These are phyloP conservation scores for Phytophthora vignae DNA, from an alignment of 352 stramenopile species.

Conservation along the genomic window DNA sequence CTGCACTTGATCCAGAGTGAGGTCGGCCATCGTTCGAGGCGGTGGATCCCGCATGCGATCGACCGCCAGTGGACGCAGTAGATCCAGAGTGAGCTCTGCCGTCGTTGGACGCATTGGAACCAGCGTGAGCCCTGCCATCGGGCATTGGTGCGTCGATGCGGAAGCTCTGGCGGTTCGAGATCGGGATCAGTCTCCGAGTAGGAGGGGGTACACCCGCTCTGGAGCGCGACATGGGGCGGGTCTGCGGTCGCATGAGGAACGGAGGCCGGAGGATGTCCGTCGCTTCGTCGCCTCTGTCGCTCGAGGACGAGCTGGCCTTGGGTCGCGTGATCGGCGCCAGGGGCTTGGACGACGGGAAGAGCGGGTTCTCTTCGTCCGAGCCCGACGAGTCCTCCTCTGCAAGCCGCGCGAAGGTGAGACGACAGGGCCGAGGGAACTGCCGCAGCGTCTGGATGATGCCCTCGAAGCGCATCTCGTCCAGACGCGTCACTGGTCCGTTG, in stretches of 20 bases:
- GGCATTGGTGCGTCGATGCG: slow-evolving; percentile 48
- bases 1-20: slow-evolving; percentile 28
- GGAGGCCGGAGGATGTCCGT: slow-evolving; percentile 19
- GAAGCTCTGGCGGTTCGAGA: slow-evolving; percentile 71
- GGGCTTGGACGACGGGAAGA: slow-evolving; percentile 24
- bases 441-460: slow-evolving; percentile 62
- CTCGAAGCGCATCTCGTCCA: slow-evolving; percentile 79
- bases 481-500: slow-evolving; percentile 28
- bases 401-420: slow-evolving; percentile 68
- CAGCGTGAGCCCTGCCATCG: not conserved
- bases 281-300: slow-evolving; percentile 18
- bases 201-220: slow-evolving; percentile 23
- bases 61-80: slow-evolving; percentile 5
- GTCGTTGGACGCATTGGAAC: slow-evolving; percentile 15
- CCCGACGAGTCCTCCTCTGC: slow-evolving; percentile 45
- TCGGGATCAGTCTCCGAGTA: slow-evolving; percentile 35
- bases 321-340: slow-evolving; percentile 16
- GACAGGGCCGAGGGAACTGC: slow-evolving; percentile 59
- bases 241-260: slow-evolving; percentile 31
- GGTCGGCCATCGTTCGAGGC: slow-evolving; percentile 24
- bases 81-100: slow-evolving; percentile 28
- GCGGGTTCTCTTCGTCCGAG: slow-evolving; percentile 30
- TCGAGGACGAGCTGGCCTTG: slow-evolving; percentile 24
- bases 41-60: slow-evolving; percentile 26
- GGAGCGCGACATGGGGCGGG: slow-evolving; percentile 25